These are phyloP conservation scores for Diddensiella transvaalensis DNA, from an alignment of 805 yeast genomes.

Conservation along the genomic window DNA sequence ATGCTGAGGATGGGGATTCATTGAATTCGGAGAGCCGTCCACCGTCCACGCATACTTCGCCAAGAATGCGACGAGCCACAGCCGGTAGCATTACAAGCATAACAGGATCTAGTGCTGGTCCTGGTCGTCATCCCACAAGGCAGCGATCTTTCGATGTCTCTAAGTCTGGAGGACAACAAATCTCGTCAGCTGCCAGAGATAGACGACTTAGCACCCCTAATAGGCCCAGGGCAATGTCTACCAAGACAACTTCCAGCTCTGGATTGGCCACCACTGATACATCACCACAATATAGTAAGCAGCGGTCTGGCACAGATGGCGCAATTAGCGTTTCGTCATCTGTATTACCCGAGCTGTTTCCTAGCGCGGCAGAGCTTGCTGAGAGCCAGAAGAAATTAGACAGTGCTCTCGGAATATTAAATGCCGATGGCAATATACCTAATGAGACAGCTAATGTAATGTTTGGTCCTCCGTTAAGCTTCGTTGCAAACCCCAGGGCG, in stretches of 20 bases:
- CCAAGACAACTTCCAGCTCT: background rate
- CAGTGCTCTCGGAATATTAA: background rate
- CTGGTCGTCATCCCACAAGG: background rate
- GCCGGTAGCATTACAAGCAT: constrained; percentile 3
- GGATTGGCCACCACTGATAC: background rate
- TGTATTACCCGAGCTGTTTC: background rate
- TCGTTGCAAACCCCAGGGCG: background rate
- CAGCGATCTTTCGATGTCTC: constrained; percentile 18
- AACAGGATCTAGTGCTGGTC: background rate
- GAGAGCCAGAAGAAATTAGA: background rate
- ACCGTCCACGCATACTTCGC: constrained; percentile 14
- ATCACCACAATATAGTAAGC: background rate
- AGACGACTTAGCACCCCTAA: constrained; percentile 12
- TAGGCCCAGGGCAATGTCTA: constrained; percentile 10
- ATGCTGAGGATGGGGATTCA: constrained; percentile 8
- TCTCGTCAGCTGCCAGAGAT: constrained; percentile 5
- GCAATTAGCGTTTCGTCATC: constrained; percentile 1
- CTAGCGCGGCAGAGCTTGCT: background rate
- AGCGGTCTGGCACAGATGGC: background rate
- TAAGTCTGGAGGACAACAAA: background rate
- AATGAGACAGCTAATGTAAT: background rate
- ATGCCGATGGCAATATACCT: background rate
- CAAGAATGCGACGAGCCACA: constrained; percentile 14
- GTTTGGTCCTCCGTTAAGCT: background rate
- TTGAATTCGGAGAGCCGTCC: constrained; percentile 11